Conservation (phyloP, 352 stramenopile genomes). For the Elongisporangium anandrum region DNA sequence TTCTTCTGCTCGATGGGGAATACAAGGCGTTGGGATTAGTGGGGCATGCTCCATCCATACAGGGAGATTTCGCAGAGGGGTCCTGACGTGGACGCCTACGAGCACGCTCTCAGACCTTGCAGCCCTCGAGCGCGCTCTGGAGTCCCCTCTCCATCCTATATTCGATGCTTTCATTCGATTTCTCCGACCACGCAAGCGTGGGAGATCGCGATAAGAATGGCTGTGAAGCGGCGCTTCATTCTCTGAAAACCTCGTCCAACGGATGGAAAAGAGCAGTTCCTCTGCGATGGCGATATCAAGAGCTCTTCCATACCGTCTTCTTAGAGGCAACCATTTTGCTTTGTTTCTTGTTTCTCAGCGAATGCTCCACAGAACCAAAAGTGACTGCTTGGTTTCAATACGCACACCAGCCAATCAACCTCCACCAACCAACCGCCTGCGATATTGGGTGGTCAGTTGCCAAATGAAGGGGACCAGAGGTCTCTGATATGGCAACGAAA, state of each 20-base stretch:
- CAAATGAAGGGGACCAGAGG: neutral
- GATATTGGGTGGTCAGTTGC: neutral
- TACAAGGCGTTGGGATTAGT: conserved; percentile 14
- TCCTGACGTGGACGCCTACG: neutral
- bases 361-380: conserved; percentile 65
- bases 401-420: conserved; percentile 6
- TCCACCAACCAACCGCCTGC: conserved; percentile 12
- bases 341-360: conserved; percentile 74
- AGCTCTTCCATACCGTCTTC: conserved; percentile 83
- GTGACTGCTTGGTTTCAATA: conserved; percentile 3
- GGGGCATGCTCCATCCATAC: conserved; percentile 17
- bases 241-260: conserved; percentile 46
- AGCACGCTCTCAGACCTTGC: neutral
- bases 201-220: neutral
- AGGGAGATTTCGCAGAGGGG: neutral
- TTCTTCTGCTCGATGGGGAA: conserved; percentile 89
- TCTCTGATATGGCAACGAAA: neutral
- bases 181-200: neutral
- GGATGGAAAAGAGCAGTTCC: conserved; percentile 32
- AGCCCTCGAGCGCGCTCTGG: neutral
- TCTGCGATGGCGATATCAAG: conserved; percentile 13
- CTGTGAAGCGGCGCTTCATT: neutral
- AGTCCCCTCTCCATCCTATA: neutral
- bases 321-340: conserved; percentile 88
- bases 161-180: neutral